Evolutionary conservation across 2,329 filamentous ascomycete species (phyloP), one percentile per base, ranked within the genome.

Genomic region (Colletotrichum sp.): DNA sequence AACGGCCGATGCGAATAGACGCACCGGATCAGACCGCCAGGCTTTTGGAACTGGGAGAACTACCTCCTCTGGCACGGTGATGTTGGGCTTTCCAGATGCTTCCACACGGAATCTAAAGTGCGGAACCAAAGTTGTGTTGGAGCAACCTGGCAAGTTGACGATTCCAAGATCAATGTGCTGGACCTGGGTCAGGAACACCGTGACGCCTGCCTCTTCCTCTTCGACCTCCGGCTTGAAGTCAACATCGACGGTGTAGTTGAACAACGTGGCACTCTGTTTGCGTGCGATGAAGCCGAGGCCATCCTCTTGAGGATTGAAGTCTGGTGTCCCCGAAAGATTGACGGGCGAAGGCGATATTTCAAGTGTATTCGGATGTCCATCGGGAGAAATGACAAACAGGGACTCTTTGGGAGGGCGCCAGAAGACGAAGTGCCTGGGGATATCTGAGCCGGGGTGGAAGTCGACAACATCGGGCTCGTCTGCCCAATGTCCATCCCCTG

Each of bases 211-310:
- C 81, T 92, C 90, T 72, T 90, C 86, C 1, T 85, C 85, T 1
- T 79, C 62, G 0, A 74, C 73, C 1, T 80, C 79, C 0, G 89
- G 87, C 0, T 78, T 70, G 77, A 88, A 91, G 9, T 84, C 81
- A 2, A 92, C 65, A 75, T 89, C 84, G 9, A 90, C 85, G 68
- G 82, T 85, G 79, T 85, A 92, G 0, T 83, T 87, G 80, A 92
- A 92, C 2, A 90, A 81, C 0, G 90, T 89, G 77, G 92, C 87
- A 12, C 88, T 88, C 79, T 92, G 90, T 5, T 90, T 85, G 4
- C 89, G 85, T 1, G 87, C 88, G 21, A 93, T 83, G 68, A 92
- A 91, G 0, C 89, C 80, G 81, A 74, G 77, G 2, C 72, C 72
- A 18, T 75, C 76, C 5, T 87, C 87, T 70, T 88, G 86, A 0